Conservation (phyloP, 2,329 filamentous ascomycete species). For the Fusarium compactum region DNA sequence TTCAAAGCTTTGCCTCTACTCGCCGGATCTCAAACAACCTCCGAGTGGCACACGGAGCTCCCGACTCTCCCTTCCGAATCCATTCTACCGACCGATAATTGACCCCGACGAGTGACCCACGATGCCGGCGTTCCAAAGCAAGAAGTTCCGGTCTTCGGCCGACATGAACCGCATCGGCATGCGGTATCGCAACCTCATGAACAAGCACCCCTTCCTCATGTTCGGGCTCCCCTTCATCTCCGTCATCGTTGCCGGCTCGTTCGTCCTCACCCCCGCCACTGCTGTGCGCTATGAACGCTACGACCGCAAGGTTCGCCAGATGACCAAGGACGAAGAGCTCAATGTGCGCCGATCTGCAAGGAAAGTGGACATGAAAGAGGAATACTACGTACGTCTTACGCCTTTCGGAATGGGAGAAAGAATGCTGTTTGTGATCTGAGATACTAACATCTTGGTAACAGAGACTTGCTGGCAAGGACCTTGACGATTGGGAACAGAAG, state of each 20-base stretch:
- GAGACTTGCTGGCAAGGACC: constrained; percentile 78
- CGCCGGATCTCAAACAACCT: background rate
- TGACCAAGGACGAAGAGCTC: constrained; percentile 88
- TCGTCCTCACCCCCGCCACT: constrained; percentile 93
- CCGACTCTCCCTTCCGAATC: constrained; percentile 7
- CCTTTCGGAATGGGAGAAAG: background rate
- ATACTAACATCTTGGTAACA: constrained; percentile 38
- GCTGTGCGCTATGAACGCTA: constrained; percentile 94
- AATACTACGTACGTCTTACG: constrained; percentile 79
- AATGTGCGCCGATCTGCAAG: constrained; percentile 78
- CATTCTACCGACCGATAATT: constrained; percentile 4
- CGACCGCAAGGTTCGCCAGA: constrained; percentile 87
- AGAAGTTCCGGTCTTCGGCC: constrained; percentile 76
- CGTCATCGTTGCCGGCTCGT: constrained; percentile 91
- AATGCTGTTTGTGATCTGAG: constrained; percentile 3
- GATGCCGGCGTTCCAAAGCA: constrained; percentile 71
- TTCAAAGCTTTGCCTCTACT: constrained; percentile 7
- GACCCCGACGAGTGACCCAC: constrained; percentile 14
- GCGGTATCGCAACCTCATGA: constrained; percentile 80
- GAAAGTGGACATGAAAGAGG: constrained; percentile 84
- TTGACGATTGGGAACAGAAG: constrained; percentile 98
- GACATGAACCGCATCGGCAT: constrained; percentile 77
- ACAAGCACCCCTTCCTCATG: constrained; percentile 86
- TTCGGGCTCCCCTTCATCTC: constrained; percentile 94
- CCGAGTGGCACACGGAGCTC: constrained; percentile 18